A percentile compares a stretch with the other conserved stretches of the same genome.
Evolutionary conservation across 257 asterid genomes (phyloP).

Genomic region (Echites panduratus): DNA sequence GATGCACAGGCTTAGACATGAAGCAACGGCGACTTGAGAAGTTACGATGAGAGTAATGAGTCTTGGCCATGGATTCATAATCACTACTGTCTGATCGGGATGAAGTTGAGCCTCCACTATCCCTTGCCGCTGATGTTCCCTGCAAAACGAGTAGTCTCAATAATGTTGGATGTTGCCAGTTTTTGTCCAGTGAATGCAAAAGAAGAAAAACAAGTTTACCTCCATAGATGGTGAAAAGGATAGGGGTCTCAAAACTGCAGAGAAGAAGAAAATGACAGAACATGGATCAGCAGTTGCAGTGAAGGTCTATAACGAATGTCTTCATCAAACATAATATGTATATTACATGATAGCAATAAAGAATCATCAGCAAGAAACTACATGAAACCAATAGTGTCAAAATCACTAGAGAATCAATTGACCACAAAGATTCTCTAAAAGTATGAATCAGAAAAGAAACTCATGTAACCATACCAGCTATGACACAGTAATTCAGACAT

Average conservation of each 20-base stretch:
- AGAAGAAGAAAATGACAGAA: conserved; percentile 26
- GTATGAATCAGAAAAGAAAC: background rate
- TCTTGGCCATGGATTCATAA: conserved; percentile 52
- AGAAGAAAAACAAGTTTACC: conserved; percentile 35
- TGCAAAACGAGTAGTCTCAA: conserved; percentile 16
- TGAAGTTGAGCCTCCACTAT: conserved; percentile 75
- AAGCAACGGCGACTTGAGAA: conserved; percentile 64
- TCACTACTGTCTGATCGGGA: conserved; percentile 92
- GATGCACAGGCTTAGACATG: conserved; percentile 91
- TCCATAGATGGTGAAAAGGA: conserved; percentile 88
- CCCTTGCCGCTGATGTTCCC: conserved; percentile 82
- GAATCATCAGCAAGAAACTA: background rate
- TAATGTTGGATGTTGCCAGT: background rate
- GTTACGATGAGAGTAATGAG: conserved; percentile 65
- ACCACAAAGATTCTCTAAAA: background rate
- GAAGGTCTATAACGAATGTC: background rate
- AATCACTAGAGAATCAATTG: background rate
- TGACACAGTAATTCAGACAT: background rate
- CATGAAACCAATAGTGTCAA: background rate
- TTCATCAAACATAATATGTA: background rate
- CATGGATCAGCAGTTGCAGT: conserved; percentile 7
- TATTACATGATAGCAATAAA: background rate
- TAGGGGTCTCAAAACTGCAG: conserved; percentile 60
- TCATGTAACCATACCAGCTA: background rate
- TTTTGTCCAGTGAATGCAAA: background rate